Evolutionary conservation across 2,329 filamentous ascomycete genomes (phyloP), one percentile per base, ranked within the genome.

Genomic region (Elsinoe fawcettii): DNA sequence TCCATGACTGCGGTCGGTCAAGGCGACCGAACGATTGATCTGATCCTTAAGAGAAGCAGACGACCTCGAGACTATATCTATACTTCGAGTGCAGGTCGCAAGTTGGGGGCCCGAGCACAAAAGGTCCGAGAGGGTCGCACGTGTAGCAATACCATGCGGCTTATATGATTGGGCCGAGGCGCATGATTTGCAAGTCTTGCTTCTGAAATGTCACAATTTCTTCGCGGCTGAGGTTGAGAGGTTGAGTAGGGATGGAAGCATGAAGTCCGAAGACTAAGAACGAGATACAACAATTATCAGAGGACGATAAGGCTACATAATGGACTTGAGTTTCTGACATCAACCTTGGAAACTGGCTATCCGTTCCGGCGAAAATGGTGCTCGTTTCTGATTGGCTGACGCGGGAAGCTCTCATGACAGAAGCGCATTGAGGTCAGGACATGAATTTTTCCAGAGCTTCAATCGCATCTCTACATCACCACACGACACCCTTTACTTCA

Each of bases 1-100:
- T 84, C 81, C 81, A 84, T 84, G 57, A 56, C 66, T 59, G 60
- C 46, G 22, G n/a, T n/a, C n/a, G n/a, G n/a, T n/a, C n/a, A n/a
- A n/a, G n/a, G n/a, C n/a, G n/a, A n/a, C n/a, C n/a, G n/a, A n/a
- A n/a, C n/a, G n/a, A n/a, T n/a, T n/a, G n/a, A n/a, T n/a, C n/a
- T n/a, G n/a, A n/a, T n/a, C n/a, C n/a, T n/a, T n/a, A n/a, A n/a
- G n/a, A n/a, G 34, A 20, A 55, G 8, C n/a, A 30, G 22, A 27
- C 12, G 6, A 8, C 20, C 20, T 25, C 23, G 12, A 6, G 11
- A 9, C 4, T 16, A 23, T 9, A 23, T 12, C 9, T 14, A 25
- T 6, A 6, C 20, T 23, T 46, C 41, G 9, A 46, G 14, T 27
- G 23, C 46, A 55, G 34, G 25, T 51, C n/a, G 20, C 25, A 20